phyloP scores from a whole-genome alignment of 345 rosid species.

The Lumnitzera littorea region DNA sequence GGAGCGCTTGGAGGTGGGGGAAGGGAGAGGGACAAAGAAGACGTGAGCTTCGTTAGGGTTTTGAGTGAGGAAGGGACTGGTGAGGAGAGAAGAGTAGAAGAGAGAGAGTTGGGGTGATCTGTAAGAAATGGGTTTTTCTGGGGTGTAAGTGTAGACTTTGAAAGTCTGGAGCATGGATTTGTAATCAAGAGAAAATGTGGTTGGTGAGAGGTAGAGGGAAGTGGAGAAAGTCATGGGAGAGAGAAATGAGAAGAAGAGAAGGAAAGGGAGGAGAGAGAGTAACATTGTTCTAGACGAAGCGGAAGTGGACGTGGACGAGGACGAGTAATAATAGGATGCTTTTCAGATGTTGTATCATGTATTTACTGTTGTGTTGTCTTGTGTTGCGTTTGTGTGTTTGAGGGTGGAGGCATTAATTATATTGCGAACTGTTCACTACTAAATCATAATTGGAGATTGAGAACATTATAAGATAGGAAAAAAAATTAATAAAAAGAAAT shows the following conservation, averaged over 20 bases:
- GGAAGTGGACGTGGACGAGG: too few relatives aligned
- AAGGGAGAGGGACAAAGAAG: constrained; percentile 42
- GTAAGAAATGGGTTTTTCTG: constrained; percentile 16
- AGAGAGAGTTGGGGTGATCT: constrained; percentile 27
- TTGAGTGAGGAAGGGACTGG: constrained; percentile 29
- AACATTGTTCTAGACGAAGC: constrained; percentile 11
- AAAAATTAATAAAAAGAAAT: too few relatives aligned
- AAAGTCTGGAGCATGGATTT: constrained; percentile 34
- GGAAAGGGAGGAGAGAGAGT: neutral
- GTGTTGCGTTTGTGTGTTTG: too few relatives aligned
- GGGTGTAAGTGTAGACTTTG: constrained; percentile 37
- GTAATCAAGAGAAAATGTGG: constrained; percentile 25
- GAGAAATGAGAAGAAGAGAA: constrained; percentile 6
- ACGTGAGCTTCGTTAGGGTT: constrained; percentile 48
- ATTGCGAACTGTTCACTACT: too few relatives aligned
- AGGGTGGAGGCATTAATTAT: too few relatives aligned
- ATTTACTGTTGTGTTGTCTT: too few relatives aligned
- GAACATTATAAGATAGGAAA: too few relatives aligned
- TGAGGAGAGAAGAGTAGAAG: constrained; percentile 37
- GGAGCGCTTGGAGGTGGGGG: constrained; percentile 27
- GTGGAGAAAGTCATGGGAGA: constrained; percentile 3
- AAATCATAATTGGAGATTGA: too few relatives aligned
- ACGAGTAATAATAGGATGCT: too few relatives aligned
- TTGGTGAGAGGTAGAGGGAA: constrained; percentile 32
- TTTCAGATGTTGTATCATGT: too few relatives aligned